Evolutionary conservation across 352 stramenopile species (phyloP).

Genomic region (Elongisporangium senticosum): DNA sequence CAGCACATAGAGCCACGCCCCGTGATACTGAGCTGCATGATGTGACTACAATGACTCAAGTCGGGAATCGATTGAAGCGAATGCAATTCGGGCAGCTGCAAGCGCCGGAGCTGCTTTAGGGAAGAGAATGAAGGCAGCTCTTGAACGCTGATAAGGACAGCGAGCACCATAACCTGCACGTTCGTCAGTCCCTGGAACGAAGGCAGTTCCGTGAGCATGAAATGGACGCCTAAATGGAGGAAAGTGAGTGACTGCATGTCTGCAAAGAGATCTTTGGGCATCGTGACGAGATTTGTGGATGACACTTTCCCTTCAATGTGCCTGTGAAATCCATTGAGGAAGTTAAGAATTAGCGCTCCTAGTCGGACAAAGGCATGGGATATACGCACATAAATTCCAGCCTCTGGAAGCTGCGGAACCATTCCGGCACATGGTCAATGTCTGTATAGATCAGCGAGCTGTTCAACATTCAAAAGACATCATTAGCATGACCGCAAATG

Average conservation of each 20-base stretch:
- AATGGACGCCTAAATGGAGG: conserved; percentile 19
- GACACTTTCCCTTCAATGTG: conserved; percentile 9
- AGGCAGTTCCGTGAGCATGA: conserved; percentile 3
- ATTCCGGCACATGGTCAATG: conserved; percentile 11
- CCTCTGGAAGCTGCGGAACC: conserved; percentile 10
- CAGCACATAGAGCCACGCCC: conserved; percentile 8
- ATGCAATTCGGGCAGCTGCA: conserved; percentile 5
- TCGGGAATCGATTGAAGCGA: conserved; percentile 6
- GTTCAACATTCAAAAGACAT: background rate
- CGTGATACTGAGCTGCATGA: conserved; percentile 7
- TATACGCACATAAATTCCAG: conserved; percentile 22
- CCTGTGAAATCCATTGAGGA: background rate
- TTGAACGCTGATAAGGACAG: background rate
- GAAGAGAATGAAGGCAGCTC: conserved; percentile 4
- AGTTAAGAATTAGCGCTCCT: background rate
- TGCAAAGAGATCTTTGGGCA: conserved; percentile 17
- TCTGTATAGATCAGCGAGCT: conserved; percentile 16
- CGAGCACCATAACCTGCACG: conserved; percentile 11
- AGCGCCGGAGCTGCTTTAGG: conserved; percentile 3
- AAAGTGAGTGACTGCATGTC: conserved; percentile 17
- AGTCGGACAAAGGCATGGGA: background rate
- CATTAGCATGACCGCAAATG: too few species aligned
- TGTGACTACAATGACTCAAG: background rate
- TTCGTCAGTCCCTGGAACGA: conserved; percentile 8
- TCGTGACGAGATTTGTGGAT: conserved; percentile 9